These are phyloP conservation scores for Rosa hybrid DNA, from an alignment of 331 rosid genomes.

Conservation along the genomic window DNA sequence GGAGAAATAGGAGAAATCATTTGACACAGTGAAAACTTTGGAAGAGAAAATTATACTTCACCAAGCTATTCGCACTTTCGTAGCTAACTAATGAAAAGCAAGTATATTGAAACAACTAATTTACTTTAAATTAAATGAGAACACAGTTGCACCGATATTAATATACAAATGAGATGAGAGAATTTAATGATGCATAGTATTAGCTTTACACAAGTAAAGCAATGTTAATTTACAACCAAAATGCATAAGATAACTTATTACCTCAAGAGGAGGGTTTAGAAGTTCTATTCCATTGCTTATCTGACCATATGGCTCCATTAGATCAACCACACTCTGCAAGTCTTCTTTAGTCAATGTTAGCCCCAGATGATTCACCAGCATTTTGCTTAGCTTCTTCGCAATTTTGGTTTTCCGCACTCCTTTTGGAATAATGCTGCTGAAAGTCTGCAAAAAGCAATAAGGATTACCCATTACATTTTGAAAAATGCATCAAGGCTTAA, in stretches of 20 bases:
- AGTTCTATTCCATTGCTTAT: constrained; percentile 93
- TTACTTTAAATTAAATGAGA: background rate
- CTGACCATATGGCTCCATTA: constrained; percentile 99
- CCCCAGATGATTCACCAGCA: constrained; percentile 87
- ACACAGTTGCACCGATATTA: background rate
- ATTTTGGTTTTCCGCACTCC: constrained; percentile 65
- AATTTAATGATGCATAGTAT: background rate
- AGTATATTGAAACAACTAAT: constrained; percentile 4
- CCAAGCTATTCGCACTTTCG: background rate
- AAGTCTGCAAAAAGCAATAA: constrained; percentile 61
- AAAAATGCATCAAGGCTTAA: constrained; percentile 9
- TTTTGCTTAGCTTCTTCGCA: constrained; percentile 49
- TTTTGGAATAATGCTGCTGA: constrained; percentile 57
- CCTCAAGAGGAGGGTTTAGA: constrained; percentile 87
- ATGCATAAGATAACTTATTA: constrained; percentile 44
- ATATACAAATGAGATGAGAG: background rate
- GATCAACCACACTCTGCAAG: constrained; percentile 77
- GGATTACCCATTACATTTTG: constrained; percentile 24
- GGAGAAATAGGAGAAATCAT: background rate
- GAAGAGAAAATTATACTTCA: background rate
- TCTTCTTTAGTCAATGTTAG: constrained; percentile 74
- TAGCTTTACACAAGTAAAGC: background rate
- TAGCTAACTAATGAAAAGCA: constrained; percentile 2
- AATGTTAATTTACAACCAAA: background rate
- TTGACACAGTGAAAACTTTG: background rate